phyloP scores from a whole-genome alignment of 2,329 filamentous ascomycete genomes.

The Nothopassalora personata region DNA sequence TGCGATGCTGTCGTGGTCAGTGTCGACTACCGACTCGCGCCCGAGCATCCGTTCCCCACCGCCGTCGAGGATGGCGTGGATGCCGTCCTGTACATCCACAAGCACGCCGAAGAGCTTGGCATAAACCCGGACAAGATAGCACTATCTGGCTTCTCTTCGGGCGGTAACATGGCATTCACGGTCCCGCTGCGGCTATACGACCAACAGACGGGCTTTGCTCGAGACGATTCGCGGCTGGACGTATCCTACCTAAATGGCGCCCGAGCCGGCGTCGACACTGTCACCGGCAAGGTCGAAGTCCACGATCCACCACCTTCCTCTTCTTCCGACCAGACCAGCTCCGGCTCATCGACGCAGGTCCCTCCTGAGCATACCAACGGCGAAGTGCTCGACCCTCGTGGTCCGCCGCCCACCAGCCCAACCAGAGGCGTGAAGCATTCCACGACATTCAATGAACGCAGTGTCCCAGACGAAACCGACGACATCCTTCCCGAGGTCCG shows the following conservation, averaged over 20 bases:
- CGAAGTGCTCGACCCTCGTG: conserved; percentile 8
- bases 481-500: conserved; percentile 32
- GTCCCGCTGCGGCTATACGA: conserved; percentile 55
- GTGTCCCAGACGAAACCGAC: neutral
- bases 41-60: conserved; percentile 57
- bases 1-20: conserved; percentile 55
- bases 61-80: conserved; percentile 61
- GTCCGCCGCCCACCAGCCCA: conserved; percentile 10
- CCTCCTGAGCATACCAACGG: conserved; percentile 7
- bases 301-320: conserved; percentile 2
- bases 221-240: conserved; percentile 10
- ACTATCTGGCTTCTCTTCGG: conserved; percentile 58
- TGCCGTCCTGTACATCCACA: conserved; percentile 54
- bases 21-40: conserved; percentile 57
- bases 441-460: conserved; percentile 8
- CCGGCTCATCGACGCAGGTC: conserved; percentile 17
- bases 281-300: neutral
- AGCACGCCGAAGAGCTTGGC: conserved; percentile 51
- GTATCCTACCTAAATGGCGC: neutral
- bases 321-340: conserved; percentile 8
- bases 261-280: neutral
- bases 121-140: conserved; percentile 55
- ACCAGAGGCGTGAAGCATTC: conserved; percentile 4
- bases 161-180: conserved; percentile 58
- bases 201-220: conserved; percentile 34